Evolutionary conservation across 805 yeast species (phyloP), one percentile per base, ranked within the genome.

Genomic region (Candida railenensis): DNA sequence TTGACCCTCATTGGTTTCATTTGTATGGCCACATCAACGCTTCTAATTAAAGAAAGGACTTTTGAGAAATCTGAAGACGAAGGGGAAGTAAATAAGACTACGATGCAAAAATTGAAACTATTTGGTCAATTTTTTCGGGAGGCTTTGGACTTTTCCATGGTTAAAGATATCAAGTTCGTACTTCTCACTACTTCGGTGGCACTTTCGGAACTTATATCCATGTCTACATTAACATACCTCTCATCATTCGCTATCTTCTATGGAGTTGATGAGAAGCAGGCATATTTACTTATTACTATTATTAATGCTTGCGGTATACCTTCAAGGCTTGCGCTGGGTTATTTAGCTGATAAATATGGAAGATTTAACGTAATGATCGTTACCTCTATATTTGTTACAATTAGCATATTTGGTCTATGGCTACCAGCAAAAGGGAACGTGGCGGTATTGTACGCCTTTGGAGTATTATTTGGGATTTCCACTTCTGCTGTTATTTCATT

Each of bases 401-500:
- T 74, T 2, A 52, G 65, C 30, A 66, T 62, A 22, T 56, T 72
- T 33, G 60, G 58, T 15, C 39, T 57, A 2, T 40, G 51, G 55
- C 54, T 21, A 41, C 58, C 20, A 1, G 67, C 81, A 71, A 20
- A 55, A 54, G 48, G 63, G 51, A 45, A 48, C 55, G 12, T 65
- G 53, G 18, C 76, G 58, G 5, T 58, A 65, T 38, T 76, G 69
- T 61, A 54, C 59, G 76, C 73, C 1, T 81, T 78, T 51, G 63
- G 80, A 12, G 70, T 65, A 1, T 52, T 77, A 3, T 81, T 75
- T 57, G 88, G 88, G 0, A 74, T 82, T 47, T 66, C 75, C 42
- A 71, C 83, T 3, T 80, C 85, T 3, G 74, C 85, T 0, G 76
- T 81, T 3, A 65, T 82, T 42, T 74, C 85, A 2, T 56, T 82